Evolutionary conservation across 75 land plant genomes (phyloP).

Genomic region (Pinus taeda): DNA sequence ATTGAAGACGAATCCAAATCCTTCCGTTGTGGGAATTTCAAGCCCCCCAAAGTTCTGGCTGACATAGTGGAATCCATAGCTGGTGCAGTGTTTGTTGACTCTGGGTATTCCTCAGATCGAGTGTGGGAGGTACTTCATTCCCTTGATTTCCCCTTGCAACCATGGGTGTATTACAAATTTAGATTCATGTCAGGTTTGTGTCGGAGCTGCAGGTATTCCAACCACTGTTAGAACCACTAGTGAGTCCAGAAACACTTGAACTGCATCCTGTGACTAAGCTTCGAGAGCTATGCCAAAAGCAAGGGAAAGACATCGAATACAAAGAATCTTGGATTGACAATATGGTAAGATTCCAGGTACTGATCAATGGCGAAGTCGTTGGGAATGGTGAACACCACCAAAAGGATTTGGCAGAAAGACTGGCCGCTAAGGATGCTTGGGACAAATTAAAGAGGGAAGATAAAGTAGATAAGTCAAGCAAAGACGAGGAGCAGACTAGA

Average conservation of each 20-base stretch:
- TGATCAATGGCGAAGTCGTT: neutral
- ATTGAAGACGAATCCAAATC: neutral
- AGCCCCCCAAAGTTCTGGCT: conserved; percentile 37
- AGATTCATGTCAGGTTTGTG: neutral
- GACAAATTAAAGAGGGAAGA: neutral
- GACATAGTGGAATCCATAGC: conserved; percentile 47
- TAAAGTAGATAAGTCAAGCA: neutral
- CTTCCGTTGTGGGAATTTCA: neutral
- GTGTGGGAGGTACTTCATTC: conserved; percentile 37
- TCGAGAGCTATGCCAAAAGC: neutral
- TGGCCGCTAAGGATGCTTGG: neutral
- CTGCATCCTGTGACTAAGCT: neutral
- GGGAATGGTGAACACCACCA: neutral
- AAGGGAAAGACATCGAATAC: neutral
- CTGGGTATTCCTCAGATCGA: conserved; percentile 19
- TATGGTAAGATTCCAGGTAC: neutral
- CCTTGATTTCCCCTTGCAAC: neutral
- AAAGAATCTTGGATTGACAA: neutral
- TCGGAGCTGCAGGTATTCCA: conserved; percentile 21
- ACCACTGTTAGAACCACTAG: conserved; percentile 33
- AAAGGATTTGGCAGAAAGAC: neutral
- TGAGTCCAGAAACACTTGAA: conserved; percentile 22
- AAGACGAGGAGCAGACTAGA: no score
- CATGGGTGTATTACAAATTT: neutral
- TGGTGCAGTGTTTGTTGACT: conserved; percentile 49